A percentile compares a stretch with the other conserved stretches of the same genome.
Conservation (phyloP, 1,284 basidiomycete species). For the Trichosporon sp. region DNA sequence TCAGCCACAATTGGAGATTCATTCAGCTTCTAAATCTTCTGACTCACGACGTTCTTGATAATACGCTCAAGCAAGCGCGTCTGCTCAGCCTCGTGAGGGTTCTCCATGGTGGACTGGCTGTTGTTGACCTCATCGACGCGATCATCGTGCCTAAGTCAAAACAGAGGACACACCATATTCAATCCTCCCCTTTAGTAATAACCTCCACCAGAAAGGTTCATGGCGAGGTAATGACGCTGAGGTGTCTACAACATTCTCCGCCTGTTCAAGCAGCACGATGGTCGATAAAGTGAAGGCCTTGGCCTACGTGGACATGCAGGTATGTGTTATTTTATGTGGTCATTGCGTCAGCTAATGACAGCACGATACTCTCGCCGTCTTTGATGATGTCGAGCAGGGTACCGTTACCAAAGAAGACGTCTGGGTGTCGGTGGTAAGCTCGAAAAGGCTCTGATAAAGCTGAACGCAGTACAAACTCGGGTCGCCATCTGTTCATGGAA, state of each 20-base stretch:
- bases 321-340: no score
- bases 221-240: neutral
- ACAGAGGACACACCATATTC: neutral
- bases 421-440: constrained; percentile 47
- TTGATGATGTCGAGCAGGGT: constrained; percentile 48
- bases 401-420: constrained; percentile 41
- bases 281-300: constrained; percentile 22
- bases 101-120: constrained; percentile 61
- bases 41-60: constrained; percentile 75
- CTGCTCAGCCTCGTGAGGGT: constrained; percentile 85
- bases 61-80: constrained; percentile 83
- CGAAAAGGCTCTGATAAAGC: neutral
- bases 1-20: constrained; percentile 9
- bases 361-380: constrained; percentile 47
- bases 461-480: constrained; percentile 38
- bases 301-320: constrained; percentile 48
- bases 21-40: no score
- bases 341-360: constrained; percentile 25
- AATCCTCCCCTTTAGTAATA: neutral
- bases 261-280: neutral
- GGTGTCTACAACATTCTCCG: neutral
- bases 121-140: neutral
- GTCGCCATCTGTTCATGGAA: constrained; percentile 41
- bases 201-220: neutral
- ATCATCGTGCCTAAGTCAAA: neutral